phyloP scores from a whole-genome alignment of 2,329 filamentous ascomycete genomes.

The Chrysosporium queenslandicum region DNA sequence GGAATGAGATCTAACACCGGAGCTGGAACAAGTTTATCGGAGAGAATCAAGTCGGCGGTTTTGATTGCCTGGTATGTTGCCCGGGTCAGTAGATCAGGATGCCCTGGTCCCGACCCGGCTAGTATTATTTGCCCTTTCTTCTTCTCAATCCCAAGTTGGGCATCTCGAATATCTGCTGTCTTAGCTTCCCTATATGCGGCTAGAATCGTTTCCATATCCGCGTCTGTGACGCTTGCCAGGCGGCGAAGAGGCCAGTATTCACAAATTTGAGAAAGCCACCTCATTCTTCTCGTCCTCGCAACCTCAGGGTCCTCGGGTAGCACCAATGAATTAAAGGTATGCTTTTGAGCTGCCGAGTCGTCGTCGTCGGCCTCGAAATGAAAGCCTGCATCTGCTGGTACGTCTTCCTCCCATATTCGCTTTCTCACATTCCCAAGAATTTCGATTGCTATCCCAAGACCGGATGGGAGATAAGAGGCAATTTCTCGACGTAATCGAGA shows the following conservation, averaged over 20 bases:
- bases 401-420: constrained; percentile 65
- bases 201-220: constrained; percentile 68
- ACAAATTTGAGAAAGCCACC: constrained; percentile 92
- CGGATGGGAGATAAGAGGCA: constrained; percentile 62
- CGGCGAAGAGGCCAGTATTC: constrained; percentile 93
- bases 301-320: constrained; percentile 59
- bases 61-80: constrained; percentile 41
- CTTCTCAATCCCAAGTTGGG: constrained; percentile 11
- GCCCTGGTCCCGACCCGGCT: constrained; percentile 83
- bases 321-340: constrained; percentile 76
- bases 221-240: constrained; percentile 67
- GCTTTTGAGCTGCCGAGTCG: constrained; percentile 50
- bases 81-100: constrained; percentile 80
- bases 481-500: constrained; percentile 83
- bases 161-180: constrained; percentile 9
- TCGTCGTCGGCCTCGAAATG: constrained; percentile 41
- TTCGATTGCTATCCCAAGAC: constrained; percentile 67
- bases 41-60: constrained; percentile 40
- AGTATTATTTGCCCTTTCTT: constrained; percentile 64
- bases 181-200: constrained; percentile 49
- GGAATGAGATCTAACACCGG: constrained; percentile 83
- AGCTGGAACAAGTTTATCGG: constrained; percentile 54
- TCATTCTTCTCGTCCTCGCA: constrained; percentile 68
- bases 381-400: constrained; percentile 38
- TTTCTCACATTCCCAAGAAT: constrained; percentile 63